Evolutionary conservation across 352 stramenopile species (phyloP).

Genomic region (Phytophthora ramorum): DNA sequence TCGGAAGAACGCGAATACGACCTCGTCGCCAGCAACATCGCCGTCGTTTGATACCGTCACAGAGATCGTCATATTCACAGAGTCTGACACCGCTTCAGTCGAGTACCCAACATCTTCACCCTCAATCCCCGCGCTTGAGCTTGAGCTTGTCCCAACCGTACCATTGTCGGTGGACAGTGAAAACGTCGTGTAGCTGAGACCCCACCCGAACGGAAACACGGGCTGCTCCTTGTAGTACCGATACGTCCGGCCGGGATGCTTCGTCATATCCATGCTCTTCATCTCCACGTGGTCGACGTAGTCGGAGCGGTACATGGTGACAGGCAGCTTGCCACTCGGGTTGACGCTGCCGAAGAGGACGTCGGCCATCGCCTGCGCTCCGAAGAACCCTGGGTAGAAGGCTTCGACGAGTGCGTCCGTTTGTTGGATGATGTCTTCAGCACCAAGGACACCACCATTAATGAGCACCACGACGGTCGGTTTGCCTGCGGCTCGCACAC

Average conservation of each 20-base stretch:
- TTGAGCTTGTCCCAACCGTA: too few relatives aligned
- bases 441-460: slow-evolving; percentile 85
- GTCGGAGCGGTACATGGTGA: slow-evolving; percentile 88
- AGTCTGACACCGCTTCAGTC: too few relatives aligned
- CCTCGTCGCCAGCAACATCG: slow-evolving; percentile 59
- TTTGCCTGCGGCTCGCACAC: slow-evolving; percentile 63
- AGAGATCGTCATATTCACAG: too few relatives aligned
- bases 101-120: too few relatives aligned
- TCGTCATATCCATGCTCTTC: slow-evolving; percentile 92
- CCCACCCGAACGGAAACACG: slow-evolving; percentile 91
- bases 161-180: too few relatives aligned
- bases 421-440: slow-evolving; percentile 74
- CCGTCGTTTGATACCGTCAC: slow-evolving; percentile 72
- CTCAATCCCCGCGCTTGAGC: too few relatives aligned
- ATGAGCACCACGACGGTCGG: slow-evolving; percentile 88
- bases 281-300: slow-evolving; percentile 80
- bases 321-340: too few relatives aligned
- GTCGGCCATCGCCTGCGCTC: slow-evolving; percentile 76
- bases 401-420: slow-evolving; percentile 72
- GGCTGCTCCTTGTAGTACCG: slow-evolving; percentile 90
- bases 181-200: slow-evolving; percentile 92
- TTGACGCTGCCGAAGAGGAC: slow-evolving; percentile 89
- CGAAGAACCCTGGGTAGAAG: slow-evolving; percentile 88
- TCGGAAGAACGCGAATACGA: slow-evolving; percentile 82
- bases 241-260: slow-evolving; percentile 90